phyloP scores from a whole-genome alignment of 768 basidiomycete genomes.

The Lactifluus rugatus region DNA sequence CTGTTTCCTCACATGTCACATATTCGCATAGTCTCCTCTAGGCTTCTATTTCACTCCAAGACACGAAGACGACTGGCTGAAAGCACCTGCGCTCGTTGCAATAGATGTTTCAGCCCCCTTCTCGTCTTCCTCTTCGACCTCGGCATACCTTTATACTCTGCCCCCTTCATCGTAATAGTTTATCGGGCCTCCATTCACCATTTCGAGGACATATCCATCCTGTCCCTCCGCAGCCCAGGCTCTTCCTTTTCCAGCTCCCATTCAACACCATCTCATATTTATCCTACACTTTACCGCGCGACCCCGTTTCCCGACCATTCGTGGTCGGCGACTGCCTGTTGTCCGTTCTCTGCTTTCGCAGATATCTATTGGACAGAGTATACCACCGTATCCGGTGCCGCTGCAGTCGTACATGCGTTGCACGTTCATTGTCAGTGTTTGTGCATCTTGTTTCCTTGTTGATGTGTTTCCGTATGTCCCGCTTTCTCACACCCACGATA shows the following conservation, averaged over 20 bases:
- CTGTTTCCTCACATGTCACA: conserved; percentile 25
- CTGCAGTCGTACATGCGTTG: conserved; percentile 6
- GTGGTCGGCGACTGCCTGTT: conserved; percentile 1
- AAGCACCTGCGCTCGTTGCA: conserved; percentile 17
- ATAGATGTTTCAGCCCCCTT: conserved; percentile 22
- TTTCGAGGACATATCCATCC: conserved; percentile 54
- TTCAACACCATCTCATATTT: conserved; percentile 29
- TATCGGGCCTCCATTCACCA: conserved; percentile 21
- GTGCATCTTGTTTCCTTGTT: background rate
- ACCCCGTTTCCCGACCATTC: conserved; percentile 19
- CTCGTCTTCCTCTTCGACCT: conserved; percentile 26
- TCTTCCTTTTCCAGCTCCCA: conserved; percentile 24
- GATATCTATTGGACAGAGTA: background rate
- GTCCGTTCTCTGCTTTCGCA: background rate
- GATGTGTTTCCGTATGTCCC: conserved; percentile 5
- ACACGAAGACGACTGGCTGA: conserved; percentile 14
- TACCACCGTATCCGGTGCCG: background rate
- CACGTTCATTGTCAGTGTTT: background rate
- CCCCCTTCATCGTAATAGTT: conserved; percentile 22
- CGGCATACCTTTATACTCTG: conserved; percentile 21
- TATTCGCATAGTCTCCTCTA: conserved; percentile 13
- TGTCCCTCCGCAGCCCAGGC: conserved; percentile 39
- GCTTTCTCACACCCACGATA: conserved; percentile 6
- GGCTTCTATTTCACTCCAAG: conserved; percentile 9
- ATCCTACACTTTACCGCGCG: conserved; percentile 23